These are phyloP conservation scores for Rhynchosporium agropyri DNA, from an alignment of 2,329 filamentous ascomycete species.

Conservation along the genomic window DNA sequence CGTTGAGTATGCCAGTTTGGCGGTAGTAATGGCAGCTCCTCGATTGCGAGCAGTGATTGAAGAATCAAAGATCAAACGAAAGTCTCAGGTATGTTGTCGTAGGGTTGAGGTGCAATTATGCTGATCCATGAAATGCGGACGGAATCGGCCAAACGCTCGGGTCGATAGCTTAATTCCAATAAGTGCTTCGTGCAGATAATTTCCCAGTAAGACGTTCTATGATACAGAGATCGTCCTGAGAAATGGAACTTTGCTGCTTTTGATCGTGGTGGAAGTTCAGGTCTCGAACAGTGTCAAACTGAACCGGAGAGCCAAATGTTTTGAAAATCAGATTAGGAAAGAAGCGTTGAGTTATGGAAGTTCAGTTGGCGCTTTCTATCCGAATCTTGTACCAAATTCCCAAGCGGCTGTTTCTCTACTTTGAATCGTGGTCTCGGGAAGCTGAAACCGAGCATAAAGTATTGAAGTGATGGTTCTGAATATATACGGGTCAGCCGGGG, in stretches of 20 bases:
- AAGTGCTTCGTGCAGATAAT: conserved; percentile 1
- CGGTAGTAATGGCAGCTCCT: conserved; percentile 32
- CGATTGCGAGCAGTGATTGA: not conserved
- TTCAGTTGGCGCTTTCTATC: conserved; percentile 20
- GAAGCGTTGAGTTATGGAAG: conserved; percentile 20
- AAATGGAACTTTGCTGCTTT: not conserved
- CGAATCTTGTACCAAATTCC: conserved; percentile 29
- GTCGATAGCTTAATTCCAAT: not conserved
- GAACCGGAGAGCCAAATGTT: conserved; percentile 22
- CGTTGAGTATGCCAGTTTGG: conserved; percentile 43
- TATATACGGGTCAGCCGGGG: conserved; percentile 27
- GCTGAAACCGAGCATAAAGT: conserved; percentile 39
- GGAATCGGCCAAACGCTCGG: conserved; percentile 3
- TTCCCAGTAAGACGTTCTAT: not conserved
- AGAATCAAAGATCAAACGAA: not conserved
- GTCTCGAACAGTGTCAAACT: conserved; percentile 19
- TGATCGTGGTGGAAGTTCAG: conserved; percentile 12
- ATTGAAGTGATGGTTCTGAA: conserved; percentile 26
- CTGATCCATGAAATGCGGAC: conserved; percentile 25
- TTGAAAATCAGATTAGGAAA: conserved; percentile 19
- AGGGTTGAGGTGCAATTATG: not conserved
- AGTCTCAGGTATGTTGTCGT: conserved; percentile 4
- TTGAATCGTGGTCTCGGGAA: conserved; percentile 39
- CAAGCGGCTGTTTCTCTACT: conserved; percentile 33
- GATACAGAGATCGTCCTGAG: conserved; percentile 1